Conservation (phyloP, 495 filamentous ascomycete species). For the Daldinia childiae region DNA sequence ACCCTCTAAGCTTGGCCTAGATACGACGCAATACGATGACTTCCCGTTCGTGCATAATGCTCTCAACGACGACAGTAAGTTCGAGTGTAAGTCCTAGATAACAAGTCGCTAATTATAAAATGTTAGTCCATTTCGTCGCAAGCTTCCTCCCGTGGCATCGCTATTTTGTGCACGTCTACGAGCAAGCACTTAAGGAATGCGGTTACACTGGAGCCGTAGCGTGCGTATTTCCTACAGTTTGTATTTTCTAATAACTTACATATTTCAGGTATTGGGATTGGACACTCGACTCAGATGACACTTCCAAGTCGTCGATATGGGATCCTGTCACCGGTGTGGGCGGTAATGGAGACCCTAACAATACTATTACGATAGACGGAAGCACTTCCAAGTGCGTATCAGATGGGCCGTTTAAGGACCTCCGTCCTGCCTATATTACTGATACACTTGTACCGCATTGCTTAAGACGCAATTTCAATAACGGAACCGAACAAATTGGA, state of each 20-base stretch:
- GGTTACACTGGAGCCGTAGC: neutral
- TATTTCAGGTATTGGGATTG: neutral
- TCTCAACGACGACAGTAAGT: neutral
- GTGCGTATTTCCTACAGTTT: neutral
- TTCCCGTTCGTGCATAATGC: neutral
- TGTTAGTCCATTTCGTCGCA: neutral
- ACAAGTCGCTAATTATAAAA: neutral
- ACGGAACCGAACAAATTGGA: neutral
- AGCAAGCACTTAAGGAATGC: neutral
- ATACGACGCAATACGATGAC: neutral
- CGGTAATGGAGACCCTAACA: neutral
- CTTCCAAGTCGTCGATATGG: neutral
- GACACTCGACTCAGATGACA: neutral
- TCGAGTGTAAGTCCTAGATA: neutral
- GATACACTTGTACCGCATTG: neutral
- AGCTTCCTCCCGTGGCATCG: neutral
- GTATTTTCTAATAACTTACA: neutral
- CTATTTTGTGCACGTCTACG: neutral
- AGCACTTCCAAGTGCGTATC: neutral
- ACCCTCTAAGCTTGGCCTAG: neutral
- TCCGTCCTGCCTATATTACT: neutral
- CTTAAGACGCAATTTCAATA: neutral
- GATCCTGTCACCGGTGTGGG: neutral
- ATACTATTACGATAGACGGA: neutral
- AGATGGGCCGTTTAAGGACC: neutral